Evolutionary conservation across 345 rosid genomes (phyloP), one percentile per base, ranked within the genome.

Genomic region (Carallia pectinifolia): DNA sequence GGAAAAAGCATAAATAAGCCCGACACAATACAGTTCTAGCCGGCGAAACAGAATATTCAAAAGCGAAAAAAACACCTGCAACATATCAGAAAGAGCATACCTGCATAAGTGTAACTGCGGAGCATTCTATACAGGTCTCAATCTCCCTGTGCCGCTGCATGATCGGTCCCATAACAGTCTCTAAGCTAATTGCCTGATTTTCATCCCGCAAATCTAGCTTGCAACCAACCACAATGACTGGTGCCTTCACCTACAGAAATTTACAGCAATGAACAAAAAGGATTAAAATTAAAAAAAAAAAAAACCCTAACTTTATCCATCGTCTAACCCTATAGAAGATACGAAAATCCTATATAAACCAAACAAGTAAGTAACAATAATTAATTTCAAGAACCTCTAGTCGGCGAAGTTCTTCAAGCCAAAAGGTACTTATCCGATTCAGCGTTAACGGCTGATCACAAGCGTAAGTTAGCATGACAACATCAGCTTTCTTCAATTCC

Each of bases 101-200:
- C 91, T 91, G 97, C 80, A 87, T 81, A 64, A 81, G 85, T 15
- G 91, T 87, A 67, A 89, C 81, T 0, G 95, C 89, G 34, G 97
- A 91, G 77, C 97, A 91, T 70, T 91, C 97, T 38, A 91, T 84
- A 65, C 92, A 87, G 19, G 97, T 91, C 84, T 91, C 95, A 18
- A 89, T 91, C 82, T 91, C 95, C 79, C 92, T 79, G 76, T 83
- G 85, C 71, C 80, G 80, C 58, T 87, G 93, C 97, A 89, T 91
- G 74, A 89, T 80, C 3, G 95, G 95, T 59, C 90, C 86, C 92
- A 91, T 89, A 53, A 86, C 74, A 65, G 86, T 85, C 81, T 91
- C 97, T 62, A 89, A 69, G 70, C 80, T 84, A 39, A 72, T 68
- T 19, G 90, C 71, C 53, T 84, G 59, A 56, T 78, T 82, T 52